Evolutionary conservation across 257 asterid species (phyloP), one percentile per base, ranked within the genome.

Genomic region (Fraxinus anomala): DNA sequence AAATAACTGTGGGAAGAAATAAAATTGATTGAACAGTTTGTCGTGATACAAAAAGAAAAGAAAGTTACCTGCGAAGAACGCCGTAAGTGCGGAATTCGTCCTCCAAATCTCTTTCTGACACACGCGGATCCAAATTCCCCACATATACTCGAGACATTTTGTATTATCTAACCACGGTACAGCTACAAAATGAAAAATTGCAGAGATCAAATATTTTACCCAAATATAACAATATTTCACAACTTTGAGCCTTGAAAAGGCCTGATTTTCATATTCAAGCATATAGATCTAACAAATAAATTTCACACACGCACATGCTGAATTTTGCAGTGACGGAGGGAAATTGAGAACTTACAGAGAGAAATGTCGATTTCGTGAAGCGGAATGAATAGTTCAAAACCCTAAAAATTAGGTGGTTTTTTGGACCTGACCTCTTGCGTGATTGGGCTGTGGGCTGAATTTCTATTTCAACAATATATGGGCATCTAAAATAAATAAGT

Each of bases 31-130:
- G 68, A 23, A 61, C 3, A 23, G 33, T 23, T 76, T 26, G 6
- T 72, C 21, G 21, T 23, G 0, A 40, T 13, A 19, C 31, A 54
- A 5, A 4, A 59, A 36, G 9, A 16, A 30, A 10, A 10, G 28
- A 40, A 56, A 37, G 11, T 1, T 69, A 84, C 90, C 90, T 87
- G 65, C 82, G 80, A 14, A 87, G 85, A 30, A 84, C 86, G 13
- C 90, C 90, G 31, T 75, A 87, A 19, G 76, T 59, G 28, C 88
- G 85, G 63, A 87, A 87, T 37, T 87, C 87, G 73, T 87, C 90
- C 79, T 87, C 90, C 17, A 87, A 88, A 28, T 84, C 90, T 75
- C 85, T 82, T 73, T 87, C 90, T 28, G 88, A 33, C 68, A 82
- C 81, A 66, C 87, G 79, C 56, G 86, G 84, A 56, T 87, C 88